phyloP scores from a whole-genome alignment of 2,329 filamentous ascomycete genomes.

The Penicillium sp. region DNA sequence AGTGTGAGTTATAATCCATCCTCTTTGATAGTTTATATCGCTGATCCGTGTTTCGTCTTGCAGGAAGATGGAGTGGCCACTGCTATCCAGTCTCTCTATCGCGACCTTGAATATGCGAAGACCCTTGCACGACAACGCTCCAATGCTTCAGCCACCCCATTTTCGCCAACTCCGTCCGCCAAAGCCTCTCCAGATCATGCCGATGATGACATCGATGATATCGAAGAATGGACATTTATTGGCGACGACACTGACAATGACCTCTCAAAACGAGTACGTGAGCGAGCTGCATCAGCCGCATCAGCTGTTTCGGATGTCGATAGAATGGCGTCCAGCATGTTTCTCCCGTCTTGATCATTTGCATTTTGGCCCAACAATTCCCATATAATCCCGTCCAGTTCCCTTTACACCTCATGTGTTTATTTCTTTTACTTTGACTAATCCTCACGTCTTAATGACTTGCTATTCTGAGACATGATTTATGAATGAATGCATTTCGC shows the following conservation, averaged over 20 bases:
- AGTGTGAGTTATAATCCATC: constrained; percentile 57
- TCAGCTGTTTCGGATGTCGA: constrained; percentile 18
- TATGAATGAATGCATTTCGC: not conserved
- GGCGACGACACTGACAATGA: constrained; percentile 60
- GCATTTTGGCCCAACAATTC: not conserved
- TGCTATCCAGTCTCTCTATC: constrained; percentile 90
- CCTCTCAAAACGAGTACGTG: constrained; percentile 35
- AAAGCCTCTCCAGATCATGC: constrained; percentile 39
- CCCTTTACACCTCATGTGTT: not conserved
- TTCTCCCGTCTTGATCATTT: constrained; percentile 1
- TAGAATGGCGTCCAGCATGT: constrained; percentile 16
- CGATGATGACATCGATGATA: constrained; percentile 60
- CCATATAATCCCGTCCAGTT: not conserved
- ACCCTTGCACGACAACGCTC: constrained; percentile 70
- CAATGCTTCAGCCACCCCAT: constrained; percentile 36
- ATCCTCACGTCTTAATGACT: not conserved
- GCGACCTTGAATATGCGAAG: constrained; percentile 89
- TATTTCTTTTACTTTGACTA: too few relatives aligned
- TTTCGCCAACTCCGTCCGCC: constrained; percentile 34
- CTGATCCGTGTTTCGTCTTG: constrained; percentile 5
- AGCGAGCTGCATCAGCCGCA: constrained; percentile 17
- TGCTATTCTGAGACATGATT: not conserved
- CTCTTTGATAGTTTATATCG: not conserved
- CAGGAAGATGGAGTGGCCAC: constrained; percentile 88
- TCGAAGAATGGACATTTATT: constrained; percentile 90